phyloP scores from a whole-genome alignment of 306 rosid genomes.

The Senna siamea region DNA sequence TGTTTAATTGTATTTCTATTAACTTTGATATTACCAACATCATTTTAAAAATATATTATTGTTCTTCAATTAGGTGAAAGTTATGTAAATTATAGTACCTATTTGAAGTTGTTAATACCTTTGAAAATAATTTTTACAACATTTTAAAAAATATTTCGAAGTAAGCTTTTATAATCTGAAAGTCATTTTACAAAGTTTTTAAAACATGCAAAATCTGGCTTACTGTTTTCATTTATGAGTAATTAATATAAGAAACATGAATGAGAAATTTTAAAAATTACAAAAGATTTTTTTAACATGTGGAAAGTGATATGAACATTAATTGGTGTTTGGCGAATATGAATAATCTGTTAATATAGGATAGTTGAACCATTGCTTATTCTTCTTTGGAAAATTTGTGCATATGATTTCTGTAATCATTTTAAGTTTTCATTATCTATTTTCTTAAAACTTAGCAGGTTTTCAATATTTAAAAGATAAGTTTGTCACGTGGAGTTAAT shows the following conservation, averaged over 20 bases:
- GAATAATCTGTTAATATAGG: not conserved
- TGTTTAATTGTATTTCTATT: too few species aligned
- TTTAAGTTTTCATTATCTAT: too few species aligned
- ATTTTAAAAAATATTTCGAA: not conserved
- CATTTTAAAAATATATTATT: not conserved
- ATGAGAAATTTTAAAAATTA: not conserved
- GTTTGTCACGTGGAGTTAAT: too few species aligned
- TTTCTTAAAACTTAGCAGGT: too few species aligned
- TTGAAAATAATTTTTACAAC: not conserved
- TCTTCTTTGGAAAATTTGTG: not conserved
- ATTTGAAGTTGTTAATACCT: not conserved
- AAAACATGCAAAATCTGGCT: not conserved
- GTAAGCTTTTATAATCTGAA: not conserved
- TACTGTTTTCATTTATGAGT: not conserved
- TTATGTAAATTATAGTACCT: not conserved
- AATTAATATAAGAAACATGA: not conserved
- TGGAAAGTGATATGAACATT: not conserved
- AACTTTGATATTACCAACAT: not conserved
- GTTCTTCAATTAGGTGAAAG: not conserved
- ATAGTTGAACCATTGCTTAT: not conserved
- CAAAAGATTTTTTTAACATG: not conserved
- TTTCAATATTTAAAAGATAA: too few species aligned
- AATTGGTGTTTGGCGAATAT: not conserved
- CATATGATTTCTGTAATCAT: too few species aligned
- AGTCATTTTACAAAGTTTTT: not conserved